Base-by-base conservation (phyloP, 2,329 filamentous ascomycete species). In the Didymellaceae sp. region DNA sequence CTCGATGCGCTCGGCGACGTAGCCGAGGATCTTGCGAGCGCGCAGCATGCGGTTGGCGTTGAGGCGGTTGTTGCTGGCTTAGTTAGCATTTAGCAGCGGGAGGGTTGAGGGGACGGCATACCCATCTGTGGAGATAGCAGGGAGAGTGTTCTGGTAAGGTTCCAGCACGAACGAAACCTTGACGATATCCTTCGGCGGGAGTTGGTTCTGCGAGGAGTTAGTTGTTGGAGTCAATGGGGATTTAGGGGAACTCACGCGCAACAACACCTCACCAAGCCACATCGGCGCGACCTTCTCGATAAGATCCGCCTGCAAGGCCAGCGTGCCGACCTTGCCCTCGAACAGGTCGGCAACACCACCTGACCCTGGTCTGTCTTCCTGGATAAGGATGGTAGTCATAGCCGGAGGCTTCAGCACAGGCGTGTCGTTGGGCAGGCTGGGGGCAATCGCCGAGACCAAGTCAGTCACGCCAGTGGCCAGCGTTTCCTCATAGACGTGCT, bases 21-120 rank as follows among this genome's bases (percentile, higher is more conserved):
- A 99, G 0, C 86, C 85, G 50, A 97, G 77, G 17, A 99, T 94
- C 79, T 99, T 99, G 77, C 91, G 93, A 3, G 95, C 91, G 37
- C 94, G 85, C 41, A 99, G 80, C 94, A 99, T 97, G 46, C 93
- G 85, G 68, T 97, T 99, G 9, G 94, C 94, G 70, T 97, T 99
- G 42, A 99, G 81, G 18, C 94, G 87, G 59, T 92, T 93, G 72
- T 93, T 96, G 43, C 87, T 83, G 56, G 55, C 38, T 5, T 2
- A 9, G 34, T 54, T 52, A 45, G 63, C 39, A 59, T 30, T 3
- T 7, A n/a, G 9, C 4, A 14, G 24, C 14, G n/a, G 10, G 5
- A 22, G 13, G 6, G 4, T 11, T 31, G n/a, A 31, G n/a, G 14
- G 46, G 34, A 68, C 54, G 8, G 72, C 76, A 66, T 77, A 84